Evolutionary conservation across 495 filamentous ascomycete species (phyloP), one percentile per base, ranked within the genome.

Genomic region (Annulohypoxylon maeteangense): DNA sequence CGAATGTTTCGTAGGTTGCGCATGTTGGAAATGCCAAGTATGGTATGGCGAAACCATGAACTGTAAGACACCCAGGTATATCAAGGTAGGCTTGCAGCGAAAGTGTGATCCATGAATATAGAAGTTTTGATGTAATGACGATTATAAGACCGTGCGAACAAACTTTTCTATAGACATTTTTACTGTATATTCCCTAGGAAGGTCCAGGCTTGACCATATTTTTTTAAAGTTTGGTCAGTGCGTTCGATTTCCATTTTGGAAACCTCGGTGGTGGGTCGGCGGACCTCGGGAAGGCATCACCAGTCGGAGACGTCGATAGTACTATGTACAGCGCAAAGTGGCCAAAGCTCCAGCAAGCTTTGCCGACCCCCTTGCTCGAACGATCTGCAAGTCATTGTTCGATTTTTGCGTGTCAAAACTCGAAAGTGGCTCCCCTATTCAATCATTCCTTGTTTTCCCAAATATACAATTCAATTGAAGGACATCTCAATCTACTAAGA

Each of bases 1-100:
- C 82, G 87, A 74, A 92, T 87, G 80, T 87, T 93, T 79, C 87
- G 90, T 59, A 94, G 82, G 79, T 95, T 95, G 74, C 92, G 89
- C 92, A 95, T 95, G 56, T 80, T 85, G 75, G 47, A 29, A 47
- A 62, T 42, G 42, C 55, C 47, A 51, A 18, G 40, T 10, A 1
- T 25, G 22, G 54, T 29, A 31, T 16, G 40, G n/a, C 12, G 16
- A 64, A 48, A 61, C 59, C 59, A 59, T 38, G 20, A 42, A 7
- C 32, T 27, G 18, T 48, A 58, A 25, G 42, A 31, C 38, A 16
- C 31, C 27, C 18, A 25, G 7, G 27, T 27, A 22, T 48, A 22
- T 47, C 23, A 25, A n/a, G 36, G 12, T 40, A 38, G 25, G 38
- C 65, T 63, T 50, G 27, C 18, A 22, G 20, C 16, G 32, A 42